Percentiles rank a stretch among this genome's conserved stretches.
These are phyloP conservation scores for Imleria badia DNA, from an alignment of 768 basidiomycete genomes.

Conservation along the genomic window DNA sequence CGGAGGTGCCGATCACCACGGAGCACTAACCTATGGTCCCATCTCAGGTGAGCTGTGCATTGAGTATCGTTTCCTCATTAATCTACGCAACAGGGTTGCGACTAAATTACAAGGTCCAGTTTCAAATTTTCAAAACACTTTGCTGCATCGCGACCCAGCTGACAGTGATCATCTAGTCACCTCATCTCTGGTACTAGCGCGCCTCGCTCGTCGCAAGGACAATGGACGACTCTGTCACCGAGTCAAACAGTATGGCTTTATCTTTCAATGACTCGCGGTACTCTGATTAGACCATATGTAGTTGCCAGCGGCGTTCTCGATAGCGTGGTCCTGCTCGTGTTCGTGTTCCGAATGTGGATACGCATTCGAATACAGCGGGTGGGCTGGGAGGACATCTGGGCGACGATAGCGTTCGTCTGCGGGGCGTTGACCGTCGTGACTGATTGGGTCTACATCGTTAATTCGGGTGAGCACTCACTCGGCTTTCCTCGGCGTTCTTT, in stretches of 20 bases:
- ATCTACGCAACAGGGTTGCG: not conserved
- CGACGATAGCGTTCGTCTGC: constrained; percentile 13
- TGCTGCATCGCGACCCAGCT: not conserved
- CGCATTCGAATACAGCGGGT: constrained; percentile 19
- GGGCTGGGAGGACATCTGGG: constrained; percentile 25
- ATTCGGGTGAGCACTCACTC: constrained; percentile 1
- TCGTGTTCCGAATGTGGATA: constrained; percentile 20
- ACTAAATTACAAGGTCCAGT: not conserved
- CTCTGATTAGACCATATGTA: not conserved
- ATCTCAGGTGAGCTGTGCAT: not conserved
- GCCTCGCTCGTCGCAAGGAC: not conserved
- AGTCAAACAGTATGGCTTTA: not conserved
- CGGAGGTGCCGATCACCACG: not conserved
- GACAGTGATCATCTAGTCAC: not conserved
- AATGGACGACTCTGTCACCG: not conserved
- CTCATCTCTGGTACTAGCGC: not conserved
- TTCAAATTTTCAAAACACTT: too few relatives aligned
- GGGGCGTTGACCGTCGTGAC: constrained; percentile 3
- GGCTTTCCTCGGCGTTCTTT: not conserved
- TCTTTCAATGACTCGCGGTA: not conserved
- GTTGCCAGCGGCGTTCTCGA: constrained; percentile 7
- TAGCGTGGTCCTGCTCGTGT: constrained; percentile 5
- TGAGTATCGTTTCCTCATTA: not conserved
- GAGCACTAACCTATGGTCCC: not conserved
- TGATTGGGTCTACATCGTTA: constrained; percentile 8